A percentile compares a stretch with the other conserved stretches of the same genome.
phyloP scores from a whole-genome alignment of 2,329 filamentous ascomycete genomes.

The Ascochyta koolunga region DNA sequence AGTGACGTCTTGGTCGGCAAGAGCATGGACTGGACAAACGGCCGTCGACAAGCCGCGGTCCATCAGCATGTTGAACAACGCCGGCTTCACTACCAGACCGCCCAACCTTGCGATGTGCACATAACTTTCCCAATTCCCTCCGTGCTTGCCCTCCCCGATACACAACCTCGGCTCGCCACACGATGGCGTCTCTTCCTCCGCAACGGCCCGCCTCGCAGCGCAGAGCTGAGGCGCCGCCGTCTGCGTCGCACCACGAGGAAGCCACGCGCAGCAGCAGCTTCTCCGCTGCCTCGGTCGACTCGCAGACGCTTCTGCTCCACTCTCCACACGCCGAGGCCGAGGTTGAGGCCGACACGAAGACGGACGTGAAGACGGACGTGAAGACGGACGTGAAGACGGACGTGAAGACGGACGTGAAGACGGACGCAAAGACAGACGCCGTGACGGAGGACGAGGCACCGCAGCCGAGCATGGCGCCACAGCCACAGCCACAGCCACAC shows the following conservation, averaged over 20 bases:
- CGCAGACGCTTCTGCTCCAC: slow-evolving; percentile 54
- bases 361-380: too few species aligned
- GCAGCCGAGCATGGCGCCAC: slow-evolving; percentile 21
- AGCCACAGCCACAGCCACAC: too few species aligned
- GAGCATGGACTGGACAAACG: slow-evolving; percentile 15
- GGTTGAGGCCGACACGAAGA: slow-evolving; percentile 26
- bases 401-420: too few species aligned
- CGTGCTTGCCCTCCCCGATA: not conserved
- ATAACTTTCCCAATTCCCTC: not conserved
- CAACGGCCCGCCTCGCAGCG: slow-evolving; percentile 46
- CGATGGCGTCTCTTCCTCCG: slow-evolving; percentile 53
- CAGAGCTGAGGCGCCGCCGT: slow-evolving; percentile 27
- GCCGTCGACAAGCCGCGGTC: slow-evolving; percentile 4
- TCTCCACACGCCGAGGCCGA: slow-evolving; percentile 24
- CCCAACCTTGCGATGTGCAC: not conserved
- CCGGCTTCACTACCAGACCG: not conserved
- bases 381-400: too few species aligned
- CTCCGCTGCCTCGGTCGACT: slow-evolving; percentile 52
- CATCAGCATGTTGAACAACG: not conserved
- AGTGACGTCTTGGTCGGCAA: slow-evolving; percentile 14
- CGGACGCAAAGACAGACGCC: too few species aligned
- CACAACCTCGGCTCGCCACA: not conserved
- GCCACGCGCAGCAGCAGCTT: slow-evolving; percentile 42
- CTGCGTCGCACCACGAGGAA: slow-evolving; percentile 26
- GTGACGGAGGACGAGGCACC: slow-evolving; percentile 21